Conservation (phyloP, 306 rosid genomes). For the Quercus variabilis region DNA sequence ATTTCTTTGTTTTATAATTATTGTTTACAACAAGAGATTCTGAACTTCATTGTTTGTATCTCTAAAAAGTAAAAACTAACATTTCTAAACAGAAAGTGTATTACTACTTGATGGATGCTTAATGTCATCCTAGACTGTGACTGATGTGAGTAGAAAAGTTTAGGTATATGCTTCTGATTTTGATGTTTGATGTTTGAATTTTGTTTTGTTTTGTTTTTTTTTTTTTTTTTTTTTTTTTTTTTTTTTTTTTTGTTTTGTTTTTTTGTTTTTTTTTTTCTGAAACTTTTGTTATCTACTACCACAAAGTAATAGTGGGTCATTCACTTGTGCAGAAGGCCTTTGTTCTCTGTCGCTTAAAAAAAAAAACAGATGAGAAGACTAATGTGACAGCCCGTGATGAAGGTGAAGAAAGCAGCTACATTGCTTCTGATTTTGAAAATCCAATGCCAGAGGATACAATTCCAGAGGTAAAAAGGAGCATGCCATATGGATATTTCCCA, state of each 20-base stretch:
- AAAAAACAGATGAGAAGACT: conserved; percentile 16
- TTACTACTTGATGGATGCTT: not conserved
- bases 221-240: not conserved
- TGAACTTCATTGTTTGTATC: not conserved
- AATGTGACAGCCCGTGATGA: conserved; percentile 12
- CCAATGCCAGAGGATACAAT: not conserved
- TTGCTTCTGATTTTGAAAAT: conserved; percentile 16
- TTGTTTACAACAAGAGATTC: not conserved
- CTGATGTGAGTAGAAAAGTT: conserved; percentile 1
- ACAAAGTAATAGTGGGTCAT: conserved; percentile 1
- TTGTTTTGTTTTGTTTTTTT: not conserved
- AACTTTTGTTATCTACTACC: not conserved
- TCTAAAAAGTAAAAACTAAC: not conserved
- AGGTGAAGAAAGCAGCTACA: conserved; percentile 26
- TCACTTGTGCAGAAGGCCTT: conserved; percentile 37
- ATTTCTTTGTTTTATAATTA: not conserved
- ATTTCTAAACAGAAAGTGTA: too few species aligned
- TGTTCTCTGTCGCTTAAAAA: conserved; percentile 48
- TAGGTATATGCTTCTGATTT: not conserved
- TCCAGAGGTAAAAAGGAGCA: conserved; percentile 32
- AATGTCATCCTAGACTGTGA: not conserved
- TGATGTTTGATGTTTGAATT: conserved; percentile 11
- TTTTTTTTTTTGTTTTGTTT: not conserved
- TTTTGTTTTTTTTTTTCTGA: not conserved
- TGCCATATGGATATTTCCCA: not conserved